Base-by-base conservation (phyloP, 164 flowering plant species). In the Paratinospora sagittata region DNA sequence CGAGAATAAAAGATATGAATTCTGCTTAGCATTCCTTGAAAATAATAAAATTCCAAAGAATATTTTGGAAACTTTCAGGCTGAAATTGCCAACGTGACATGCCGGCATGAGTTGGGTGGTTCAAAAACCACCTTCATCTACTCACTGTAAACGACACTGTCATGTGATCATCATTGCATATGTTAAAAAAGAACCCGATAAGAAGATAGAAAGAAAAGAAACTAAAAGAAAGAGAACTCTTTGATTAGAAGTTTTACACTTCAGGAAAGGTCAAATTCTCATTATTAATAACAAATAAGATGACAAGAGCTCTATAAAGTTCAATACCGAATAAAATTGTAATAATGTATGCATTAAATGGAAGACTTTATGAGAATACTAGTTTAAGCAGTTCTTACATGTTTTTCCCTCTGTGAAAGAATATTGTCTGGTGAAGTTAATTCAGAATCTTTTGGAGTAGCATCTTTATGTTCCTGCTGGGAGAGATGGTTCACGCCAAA, bases 321-420 rank as follows among this genome's bases (percentile, higher is more conserved):
- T 43, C 9, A 43, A 43, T 14, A 43, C 13, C 7, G 12, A 43
- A 10, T 43, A 43, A 12, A 17, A 52, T 52, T 7, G 3, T 17
- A 17, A 17, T 52, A 52, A 52, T 52, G 21, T 19, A 52, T 41
- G 60, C 60, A 52, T 41, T n/a, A 52, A 52, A 52, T n/a, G 60
- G 21, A 52, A n/a, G 60, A 52, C 36, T 23, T 1, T 27, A 65
- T 17, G 13, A 65, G 68, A 66, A 36, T 37, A 66, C 14, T 39
- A 19, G 41, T 37, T 49, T 34, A 34, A 68, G 23, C 67, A 58
- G 27, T 34, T 55, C 86, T 84, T 77, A 82, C 91, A 72, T 72
- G 71, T 68, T 79, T 79, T 73, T 75, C 80, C 65, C 75, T 70
- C 30, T 70, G 30, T 60, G 74, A 74, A 27, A 37, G 69, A 70